Conservation (phyloP, 768 basidiomycete species). For the Lentinus tigrinus region DNA sequence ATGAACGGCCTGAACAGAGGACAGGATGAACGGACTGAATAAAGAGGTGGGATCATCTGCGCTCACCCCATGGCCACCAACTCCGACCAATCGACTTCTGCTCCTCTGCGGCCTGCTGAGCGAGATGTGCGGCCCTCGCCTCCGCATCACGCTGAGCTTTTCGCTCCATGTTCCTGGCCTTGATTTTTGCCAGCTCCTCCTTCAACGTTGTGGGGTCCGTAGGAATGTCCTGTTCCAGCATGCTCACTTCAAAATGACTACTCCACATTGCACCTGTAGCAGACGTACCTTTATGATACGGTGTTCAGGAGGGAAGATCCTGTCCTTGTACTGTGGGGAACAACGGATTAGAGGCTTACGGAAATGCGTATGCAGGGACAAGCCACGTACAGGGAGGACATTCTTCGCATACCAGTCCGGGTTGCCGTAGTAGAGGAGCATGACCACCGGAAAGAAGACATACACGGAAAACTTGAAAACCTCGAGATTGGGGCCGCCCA, state of each 20-base stretch:
- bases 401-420: conserved; percentile 81
- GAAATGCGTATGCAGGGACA: background rate
- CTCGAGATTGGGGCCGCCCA: conserved; percentile 83
- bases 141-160: conserved; percentile 40
- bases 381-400: conserved; percentile 67
- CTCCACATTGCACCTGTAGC: background rate
- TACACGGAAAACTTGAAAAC: conserved; percentile 89
- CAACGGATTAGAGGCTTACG: too few species aligned
- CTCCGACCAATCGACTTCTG: background rate
- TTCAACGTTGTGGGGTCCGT: conserved; percentile 64
- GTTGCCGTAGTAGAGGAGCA: conserved; percentile 84
- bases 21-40: too few species aligned
- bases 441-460: conserved; percentile 79
- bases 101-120: background rate
- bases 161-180: conserved; percentile 52
- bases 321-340: conserved; percentile 60
- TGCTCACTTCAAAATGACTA: background rate
- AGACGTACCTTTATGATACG: conserved; percentile 50
- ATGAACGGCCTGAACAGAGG: background rate
- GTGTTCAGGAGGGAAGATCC: conserved; percentile 64
- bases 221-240: conserved; percentile 50
- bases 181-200: conserved; percentile 71
- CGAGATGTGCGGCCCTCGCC: background rate
- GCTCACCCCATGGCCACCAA: conserved; percentile 1
- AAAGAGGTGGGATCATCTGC: background rate